Evolutionary conservation across 1,284 basidiomycete genomes (phyloP).

Genomic region (Apiotrichum laibachii): DNA sequence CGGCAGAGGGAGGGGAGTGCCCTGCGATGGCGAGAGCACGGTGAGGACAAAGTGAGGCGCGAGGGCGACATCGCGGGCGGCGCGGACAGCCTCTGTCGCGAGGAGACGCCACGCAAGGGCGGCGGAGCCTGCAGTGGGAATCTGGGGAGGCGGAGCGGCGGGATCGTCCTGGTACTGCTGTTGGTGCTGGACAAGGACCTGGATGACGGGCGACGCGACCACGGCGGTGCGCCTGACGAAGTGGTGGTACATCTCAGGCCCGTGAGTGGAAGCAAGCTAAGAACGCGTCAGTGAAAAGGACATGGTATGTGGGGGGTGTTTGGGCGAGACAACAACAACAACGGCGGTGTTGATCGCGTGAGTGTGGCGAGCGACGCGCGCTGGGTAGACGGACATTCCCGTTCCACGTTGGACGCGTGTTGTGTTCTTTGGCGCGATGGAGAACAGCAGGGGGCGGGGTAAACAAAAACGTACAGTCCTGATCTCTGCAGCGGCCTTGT

Average conservation of each 20-base stretch:
- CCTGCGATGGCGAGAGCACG: conserved; percentile 46
- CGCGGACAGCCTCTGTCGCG: conserved; percentile 45
- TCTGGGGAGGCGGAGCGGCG: conserved; percentile 41
- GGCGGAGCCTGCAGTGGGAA: conserved; percentile 37
- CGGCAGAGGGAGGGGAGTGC: conserved; percentile 45
- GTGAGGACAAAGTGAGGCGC: conserved; percentile 48
- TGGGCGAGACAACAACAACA: too few relatives aligned
- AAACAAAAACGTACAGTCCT: conserved; percentile 66
- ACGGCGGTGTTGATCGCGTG: background rate
- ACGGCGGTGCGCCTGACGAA: conserved; percentile 89
- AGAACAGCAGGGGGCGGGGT: background rate
- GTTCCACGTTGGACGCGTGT: too few relatives aligned
- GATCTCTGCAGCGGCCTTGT: conserved; percentile 85
- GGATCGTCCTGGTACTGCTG: conserved; percentile 46
- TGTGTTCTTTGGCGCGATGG: background rate
- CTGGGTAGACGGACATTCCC: too few relatives aligned
- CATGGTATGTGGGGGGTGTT: background rate
- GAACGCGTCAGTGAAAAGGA: conserved; percentile 21
- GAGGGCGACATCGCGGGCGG: conserved; percentile 47
- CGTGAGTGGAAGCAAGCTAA: conserved; percentile 89
- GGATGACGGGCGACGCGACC: conserved; percentile 55
- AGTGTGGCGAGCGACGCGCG: background rate
- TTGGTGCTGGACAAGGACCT: conserved; percentile 43
- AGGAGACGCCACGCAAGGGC: conserved; percentile 49
- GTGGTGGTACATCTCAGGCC: conserved; percentile 89